Conservation (phyloP, 164 flowering plant genomes). For the Tetrastigma voinierianum region DNA sequence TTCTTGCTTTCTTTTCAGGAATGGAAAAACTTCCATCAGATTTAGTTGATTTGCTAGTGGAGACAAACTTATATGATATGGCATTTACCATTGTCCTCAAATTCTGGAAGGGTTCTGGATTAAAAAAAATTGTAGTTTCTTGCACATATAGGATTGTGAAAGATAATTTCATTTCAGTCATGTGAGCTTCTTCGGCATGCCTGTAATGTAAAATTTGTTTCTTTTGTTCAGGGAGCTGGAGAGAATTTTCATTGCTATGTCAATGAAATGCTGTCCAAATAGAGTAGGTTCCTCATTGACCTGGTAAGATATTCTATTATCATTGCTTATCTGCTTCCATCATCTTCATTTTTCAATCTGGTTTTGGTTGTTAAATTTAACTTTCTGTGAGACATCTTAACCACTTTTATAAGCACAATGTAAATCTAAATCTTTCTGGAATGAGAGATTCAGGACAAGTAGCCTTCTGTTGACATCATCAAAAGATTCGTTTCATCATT, state of each 20-base stretch:
- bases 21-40: conserved; percentile 42
- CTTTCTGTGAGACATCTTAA: background rate
- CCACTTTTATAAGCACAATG: background rate
- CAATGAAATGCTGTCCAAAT: conserved; percentile 71
- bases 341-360: background rate
- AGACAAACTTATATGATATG: conserved; percentile 74
- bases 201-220: background rate
- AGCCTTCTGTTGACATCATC: conserved; percentile 58
- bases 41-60: conserved; percentile 65
- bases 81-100: conserved; percentile 76
- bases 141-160: conserved; percentile 1
- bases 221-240: conserved; percentile 67
- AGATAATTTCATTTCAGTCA: background rate
- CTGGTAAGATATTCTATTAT: conserved; percentile 35
- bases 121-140: conserved; percentile 57
- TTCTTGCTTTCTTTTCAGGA: conserved; percentile 41
- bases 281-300: conserved; percentile 27
- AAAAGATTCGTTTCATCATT: conserved; percentile 35
- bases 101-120: conserved; percentile 74
- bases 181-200: conserved; percentile 3
- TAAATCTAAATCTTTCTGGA: conserved; percentile 30
- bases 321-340: conserved; percentile 1
- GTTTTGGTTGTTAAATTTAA: background rate
- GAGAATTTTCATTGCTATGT: conserved; percentile 61
- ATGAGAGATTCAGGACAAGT: conserved; percentile 34